A percentile compares a stretch with the other conserved stretches of the same genome.
These are phyloP conservation scores for Candolleomyces eurysporus DNA, from an alignment of 768 basidiomycete species.

Conservation along the genomic window DNA sequence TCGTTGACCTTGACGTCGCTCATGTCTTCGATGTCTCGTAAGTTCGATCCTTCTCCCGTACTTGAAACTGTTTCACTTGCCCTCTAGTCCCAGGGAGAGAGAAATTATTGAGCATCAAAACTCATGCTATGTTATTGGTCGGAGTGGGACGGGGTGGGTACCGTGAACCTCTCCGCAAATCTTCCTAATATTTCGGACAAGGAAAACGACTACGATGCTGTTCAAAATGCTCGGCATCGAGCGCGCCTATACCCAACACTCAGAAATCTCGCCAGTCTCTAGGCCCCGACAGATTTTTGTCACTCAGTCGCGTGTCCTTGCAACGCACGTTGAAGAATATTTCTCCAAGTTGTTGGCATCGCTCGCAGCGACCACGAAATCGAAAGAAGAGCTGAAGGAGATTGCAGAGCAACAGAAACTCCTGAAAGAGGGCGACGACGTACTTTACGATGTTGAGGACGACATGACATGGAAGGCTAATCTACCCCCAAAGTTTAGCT, in stretches of 20 bases:
- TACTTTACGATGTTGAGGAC: conserved; percentile 7
- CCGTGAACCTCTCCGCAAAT: not conserved
- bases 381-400: conserved; percentile 5
- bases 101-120: conserved; percentile 57
- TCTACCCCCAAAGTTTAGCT: conserved; percentile 5
- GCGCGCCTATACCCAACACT: conserved; percentile 43
- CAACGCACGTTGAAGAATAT: conserved; percentile 66
- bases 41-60: conserved; percentile 10
- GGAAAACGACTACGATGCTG: conserved; percentile 76
- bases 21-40: conserved; percentile 46
- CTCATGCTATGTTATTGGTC: conserved; percentile 65
- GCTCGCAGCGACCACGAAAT: conserved; percentile 6
- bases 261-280: conserved; percentile 22
- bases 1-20: conserved; percentile 47
- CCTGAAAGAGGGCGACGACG: conserved; percentile 1
- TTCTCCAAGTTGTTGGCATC: conserved; percentile 29
- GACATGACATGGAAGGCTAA: conserved; percentile 10
- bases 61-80: not conserved
- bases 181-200: conserved; percentile 18
- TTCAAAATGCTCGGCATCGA: conserved; percentile 75
- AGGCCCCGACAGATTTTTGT: conserved; percentile 71
- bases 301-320: conserved; percentile 65
- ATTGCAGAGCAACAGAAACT: conserved; percentile 7
- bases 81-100: conserved; percentile 43
- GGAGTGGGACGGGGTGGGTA: conserved; percentile 70